Evolutionary conservation across 129 eudicot species (phyloP).

Genomic region (Helianthus tuberosus): DNA sequence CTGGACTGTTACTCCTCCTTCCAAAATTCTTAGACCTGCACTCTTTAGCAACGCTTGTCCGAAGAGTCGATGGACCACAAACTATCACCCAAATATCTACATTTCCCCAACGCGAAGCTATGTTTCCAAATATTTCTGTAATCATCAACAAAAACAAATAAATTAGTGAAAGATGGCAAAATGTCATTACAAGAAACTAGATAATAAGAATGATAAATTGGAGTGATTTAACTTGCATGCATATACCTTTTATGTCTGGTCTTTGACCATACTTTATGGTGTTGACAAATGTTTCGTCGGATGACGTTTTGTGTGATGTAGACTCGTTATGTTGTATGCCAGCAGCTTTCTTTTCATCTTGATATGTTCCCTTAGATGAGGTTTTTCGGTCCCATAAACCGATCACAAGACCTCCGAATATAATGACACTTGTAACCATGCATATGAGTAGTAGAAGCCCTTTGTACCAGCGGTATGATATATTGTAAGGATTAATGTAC

Average conservation of each 20-base stretch:
- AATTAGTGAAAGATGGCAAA: background rate
- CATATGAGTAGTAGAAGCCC: conserved; percentile 71
- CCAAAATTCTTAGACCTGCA: conserved; percentile 64
- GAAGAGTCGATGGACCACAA: conserved; percentile 81
- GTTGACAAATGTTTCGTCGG: conserved; percentile 29
- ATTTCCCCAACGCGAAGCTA: conserved; percentile 60
- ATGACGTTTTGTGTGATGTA: conserved; percentile 31
- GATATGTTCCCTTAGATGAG: conserved; percentile 25
- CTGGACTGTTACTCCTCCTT: conserved; percentile 49
- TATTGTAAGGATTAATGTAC: conserved; percentile 51
- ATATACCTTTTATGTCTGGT: conserved; percentile 74
- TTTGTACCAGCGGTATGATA: conserved; percentile 70
- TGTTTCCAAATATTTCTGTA: conserved; percentile 62
- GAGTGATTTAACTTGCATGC: background rate
- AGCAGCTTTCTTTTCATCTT: conserved; percentile 13
- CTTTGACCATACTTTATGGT: conserved; percentile 61
- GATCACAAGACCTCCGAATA: conserved; percentile 70
- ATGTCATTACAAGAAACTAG: conserved; percentile 1
- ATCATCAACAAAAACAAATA: background rate
- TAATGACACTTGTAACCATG: conserved; percentile 65
- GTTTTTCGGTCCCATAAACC: conserved; percentile 63
- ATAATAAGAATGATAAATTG: background rate
- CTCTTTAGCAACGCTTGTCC: conserved; percentile 66
- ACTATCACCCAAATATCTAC: conserved; percentile 83
- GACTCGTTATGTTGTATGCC: conserved; percentile 21